Conservation (phyloP, 192 early-diverging fungal genomes). For the Glomus cerebriforme region DNA sequence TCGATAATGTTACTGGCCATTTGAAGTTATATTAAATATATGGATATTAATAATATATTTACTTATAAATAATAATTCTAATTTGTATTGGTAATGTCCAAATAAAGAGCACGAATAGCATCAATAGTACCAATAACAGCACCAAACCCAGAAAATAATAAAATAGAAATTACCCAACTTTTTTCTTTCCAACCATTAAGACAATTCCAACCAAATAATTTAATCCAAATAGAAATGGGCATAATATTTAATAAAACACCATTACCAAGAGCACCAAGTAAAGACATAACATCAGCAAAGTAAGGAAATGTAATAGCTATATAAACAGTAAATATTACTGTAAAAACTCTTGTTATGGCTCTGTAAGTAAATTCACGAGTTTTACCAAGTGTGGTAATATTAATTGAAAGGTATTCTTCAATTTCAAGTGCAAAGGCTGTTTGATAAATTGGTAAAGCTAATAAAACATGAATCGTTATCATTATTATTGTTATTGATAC, state of each 20-base stretch:
- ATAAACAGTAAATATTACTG: slow-evolving; percentile 44
- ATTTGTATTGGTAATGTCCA: background rate
- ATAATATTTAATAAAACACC: slow-evolving; percentile 57
- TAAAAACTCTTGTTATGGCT: slow-evolving; percentile 45
- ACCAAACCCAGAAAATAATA: slow-evolving; percentile 28
- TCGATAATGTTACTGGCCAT: slow-evolving; percentile 45
- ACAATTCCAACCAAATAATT: slow-evolving; percentile 50
- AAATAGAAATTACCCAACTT: slow-evolving; percentile 36
- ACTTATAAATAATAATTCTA: no score
- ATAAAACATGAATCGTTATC: slow-evolving; percentile 67
- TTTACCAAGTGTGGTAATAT: slow-evolving; percentile 38
- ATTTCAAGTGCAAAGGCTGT: slow-evolving; percentile 65
- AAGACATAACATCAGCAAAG: slow-evolving; percentile 63
- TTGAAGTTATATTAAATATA: slow-evolving; percentile 41
- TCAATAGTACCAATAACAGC: slow-evolving; percentile 21
- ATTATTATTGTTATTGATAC: slow-evolving; percentile 54
- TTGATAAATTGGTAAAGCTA: slow-evolving; percentile 66
- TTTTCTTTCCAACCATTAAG: slow-evolving; percentile 41
- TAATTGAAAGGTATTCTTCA: slow-evolving; percentile 56
- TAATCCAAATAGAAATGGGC: slow-evolving; percentile 54
- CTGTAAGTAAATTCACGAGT: slow-evolving; percentile 46
- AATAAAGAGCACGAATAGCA: background rate
- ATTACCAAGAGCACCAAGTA: slow-evolving; percentile 61
- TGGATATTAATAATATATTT: background rate
- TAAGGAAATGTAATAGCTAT: slow-evolving; percentile 55